Evolutionary conservation across 352 stramenopile species (phyloP).

Genomic region (Pythium folliculosum): DNA sequence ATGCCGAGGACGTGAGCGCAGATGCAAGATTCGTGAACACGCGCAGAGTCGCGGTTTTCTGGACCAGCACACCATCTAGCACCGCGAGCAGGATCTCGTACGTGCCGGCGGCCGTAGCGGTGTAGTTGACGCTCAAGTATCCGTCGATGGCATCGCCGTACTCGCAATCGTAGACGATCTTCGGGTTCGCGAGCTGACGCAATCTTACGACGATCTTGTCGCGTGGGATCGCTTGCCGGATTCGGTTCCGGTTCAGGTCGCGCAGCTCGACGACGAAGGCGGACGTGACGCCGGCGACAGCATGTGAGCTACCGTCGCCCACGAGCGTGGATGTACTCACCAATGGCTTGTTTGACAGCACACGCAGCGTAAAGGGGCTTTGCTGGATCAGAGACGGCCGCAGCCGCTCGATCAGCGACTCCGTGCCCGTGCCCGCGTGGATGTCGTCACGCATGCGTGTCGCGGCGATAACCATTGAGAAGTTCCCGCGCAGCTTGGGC

Average conservation of each 20-base stretch:
- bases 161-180: not conserved
- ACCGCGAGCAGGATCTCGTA: slow-evolving; percentile 23
- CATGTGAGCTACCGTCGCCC: slow-evolving; percentile 6
- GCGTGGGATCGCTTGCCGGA: slow-evolving; percentile 6
- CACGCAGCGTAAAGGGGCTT: slow-evolving; percentile 24
- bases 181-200: slow-evolving; percentile 7
- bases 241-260: slow-evolving; percentile 21
- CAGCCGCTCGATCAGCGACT: slow-evolving; percentile 19
- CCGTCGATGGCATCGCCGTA: slow-evolving; percentile 12
- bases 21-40: slow-evolving; percentile 25
- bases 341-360: slow-evolving; percentile 19
- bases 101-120: not conserved
- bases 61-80: slow-evolving; percentile 7
- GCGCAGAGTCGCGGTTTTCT: slow-evolving; percentile 19
- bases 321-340: slow-evolving; percentile 18
- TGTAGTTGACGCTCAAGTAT: slow-evolving; percentile 15
- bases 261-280: slow-evolving; percentile 26
- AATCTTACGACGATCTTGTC: slow-evolving; percentile 14
- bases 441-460: slow-evolving; percentile 16
- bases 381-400: slow-evolving; percentile 21
- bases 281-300: slow-evolving; percentile 5
- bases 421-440: slow-evolving; percentile 6
- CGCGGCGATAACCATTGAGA: slow-evolving; percentile 27
- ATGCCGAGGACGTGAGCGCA: slow-evolving; percentile 20
- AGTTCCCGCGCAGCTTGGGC: slow-evolving; percentile 18